A percentile compares a stretch with the other conserved stretches of the same genome.
Evolutionary conservation across 2,329 filamentous ascomycete genomes (phyloP).

Genomic region (Emericellopsis cladophorae): DNA sequence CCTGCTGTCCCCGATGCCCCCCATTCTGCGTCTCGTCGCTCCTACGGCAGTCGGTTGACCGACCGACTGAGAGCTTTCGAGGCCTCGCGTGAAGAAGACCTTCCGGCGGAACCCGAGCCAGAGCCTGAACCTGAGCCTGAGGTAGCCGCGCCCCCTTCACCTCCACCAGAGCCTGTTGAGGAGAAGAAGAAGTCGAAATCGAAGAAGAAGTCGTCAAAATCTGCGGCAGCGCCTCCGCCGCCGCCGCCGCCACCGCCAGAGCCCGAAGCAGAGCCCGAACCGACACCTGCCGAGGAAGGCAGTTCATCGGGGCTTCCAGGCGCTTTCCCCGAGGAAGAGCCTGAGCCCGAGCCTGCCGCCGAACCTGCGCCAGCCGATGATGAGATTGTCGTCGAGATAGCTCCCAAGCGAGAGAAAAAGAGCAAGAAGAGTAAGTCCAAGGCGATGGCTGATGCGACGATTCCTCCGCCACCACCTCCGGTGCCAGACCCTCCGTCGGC

Average conservation of each 20-base stretch:
- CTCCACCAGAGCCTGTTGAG: conserved; percentile 5
- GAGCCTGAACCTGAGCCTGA: conserved; percentile 10
- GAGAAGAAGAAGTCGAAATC: conserved; percentile 26
- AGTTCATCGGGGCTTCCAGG: conserved; percentile 33
- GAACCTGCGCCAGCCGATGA: background rate
- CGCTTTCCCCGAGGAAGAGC: conserved; percentile 34
- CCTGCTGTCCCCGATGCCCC: conserved; percentile 20
- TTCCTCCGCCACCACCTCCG: conserved; percentile 29
- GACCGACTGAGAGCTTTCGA: conserved; percentile 46
- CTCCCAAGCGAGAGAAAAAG: conserved; percentile 4
- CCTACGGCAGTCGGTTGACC: conserved; percentile 37
- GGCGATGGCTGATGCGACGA: conserved; percentile 19
- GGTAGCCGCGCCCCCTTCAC: conserved; percentile 1
- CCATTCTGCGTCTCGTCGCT: conserved; percentile 32
- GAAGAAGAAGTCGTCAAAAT: conserved; percentile 25
- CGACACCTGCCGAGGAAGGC: conserved; percentile 1
- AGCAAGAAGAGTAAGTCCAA: conserved; percentile 4
- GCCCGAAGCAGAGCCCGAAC: conserved; percentile 2
- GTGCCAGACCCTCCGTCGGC: conserved; percentile 30
- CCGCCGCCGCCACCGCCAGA: conserved; percentile 7
- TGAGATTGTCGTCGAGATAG: background rate
- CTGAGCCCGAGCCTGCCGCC: conserved; percentile 1
- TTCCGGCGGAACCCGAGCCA: conserved; percentile 5
- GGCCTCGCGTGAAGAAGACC: conserved; percentile 15
- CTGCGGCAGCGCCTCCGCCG: conserved; percentile 8